phyloP scores from a whole-genome alignment of 2,329 filamentous ascomycete species.

The Scedosporium minutisporum region DNA sequence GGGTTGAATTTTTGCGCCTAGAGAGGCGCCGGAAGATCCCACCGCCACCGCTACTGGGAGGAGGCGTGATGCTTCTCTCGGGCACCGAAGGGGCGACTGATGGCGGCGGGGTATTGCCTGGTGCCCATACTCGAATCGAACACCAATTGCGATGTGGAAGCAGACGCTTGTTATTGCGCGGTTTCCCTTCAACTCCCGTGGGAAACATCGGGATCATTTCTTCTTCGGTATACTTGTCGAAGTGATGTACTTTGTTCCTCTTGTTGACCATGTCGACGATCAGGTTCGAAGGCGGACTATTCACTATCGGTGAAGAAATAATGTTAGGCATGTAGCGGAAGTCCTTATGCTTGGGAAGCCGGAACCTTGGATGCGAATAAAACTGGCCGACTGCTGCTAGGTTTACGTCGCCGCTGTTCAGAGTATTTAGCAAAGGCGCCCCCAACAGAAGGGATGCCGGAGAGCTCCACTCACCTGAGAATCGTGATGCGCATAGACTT shows the following conservation, averaged over 20 bases:
- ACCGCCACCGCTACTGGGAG: conserved; percentile 17
- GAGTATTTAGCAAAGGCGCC: not conserved
- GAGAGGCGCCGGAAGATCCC: conserved; percentile 32
- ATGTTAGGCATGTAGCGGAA: conserved; percentile 96
- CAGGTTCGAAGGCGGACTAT: conserved; percentile 77
- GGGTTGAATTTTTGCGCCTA: conserved; percentile 14
- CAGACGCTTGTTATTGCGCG: conserved; percentile 82
- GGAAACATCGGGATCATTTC: conserved; percentile 92
- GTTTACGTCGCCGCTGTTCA: conserved; percentile 77
- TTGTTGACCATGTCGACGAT: conserved; percentile 89
- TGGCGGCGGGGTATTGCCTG: conserved; percentile 63
- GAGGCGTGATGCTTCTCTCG: conserved; percentile 30
- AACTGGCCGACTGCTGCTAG: conserved; percentile 89
- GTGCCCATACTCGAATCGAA: conserved; percentile 75
- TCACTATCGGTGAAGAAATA: conserved; percentile 88
- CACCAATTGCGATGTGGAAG: conserved; percentile 93
- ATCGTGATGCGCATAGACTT: conserved; percentile 90
- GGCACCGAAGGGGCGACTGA: conserved; percentile 49
- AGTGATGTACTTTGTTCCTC: conserved; percentile 72
- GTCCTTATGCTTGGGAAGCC: conserved; percentile 76
- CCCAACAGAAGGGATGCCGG: not conserved
- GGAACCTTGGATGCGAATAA: conserved; percentile 78
- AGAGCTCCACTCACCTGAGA: conserved; percentile 45
- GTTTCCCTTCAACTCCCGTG: conserved; percentile 79
- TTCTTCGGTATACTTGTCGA: conserved; percentile 74